Conservation (phyloP, 2,329 filamentous ascomycete genomes). For the Colletotrichum destructivum region DNA sequence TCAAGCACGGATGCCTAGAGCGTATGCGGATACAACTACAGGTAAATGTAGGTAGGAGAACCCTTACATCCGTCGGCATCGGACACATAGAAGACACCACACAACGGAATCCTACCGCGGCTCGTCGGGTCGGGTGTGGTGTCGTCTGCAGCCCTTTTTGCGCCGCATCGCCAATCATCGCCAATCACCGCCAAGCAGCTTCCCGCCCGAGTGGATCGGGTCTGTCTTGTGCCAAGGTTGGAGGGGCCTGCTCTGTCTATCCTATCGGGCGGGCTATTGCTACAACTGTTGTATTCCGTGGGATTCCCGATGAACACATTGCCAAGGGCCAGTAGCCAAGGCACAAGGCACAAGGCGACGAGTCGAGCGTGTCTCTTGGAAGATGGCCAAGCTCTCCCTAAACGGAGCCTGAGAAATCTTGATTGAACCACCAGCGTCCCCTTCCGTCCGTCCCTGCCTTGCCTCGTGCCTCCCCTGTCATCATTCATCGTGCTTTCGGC, state of each 20-base stretch:
- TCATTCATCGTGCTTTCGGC: neutral
- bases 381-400: conserved; percentile 22
- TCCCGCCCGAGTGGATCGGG: conserved; percentile 38
- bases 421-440: conserved; percentile 22
- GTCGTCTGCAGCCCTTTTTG: neutral
- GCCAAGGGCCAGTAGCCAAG: neutral
- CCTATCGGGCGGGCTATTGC: no score
- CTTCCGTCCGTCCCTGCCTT: no score
- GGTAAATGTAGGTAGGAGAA: neutral
- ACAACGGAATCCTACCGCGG: conserved; percentile 26
- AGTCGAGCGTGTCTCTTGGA: conserved; percentile 1
- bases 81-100: no score
- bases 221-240: conserved; percentile 32
- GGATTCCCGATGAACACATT: neutral
- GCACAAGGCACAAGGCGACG: neutral
- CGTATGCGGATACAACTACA: no score
- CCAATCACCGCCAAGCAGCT: conserved; percentile 35
- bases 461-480: no score
- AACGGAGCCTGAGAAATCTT: conserved; percentile 22
- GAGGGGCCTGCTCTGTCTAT: no score
- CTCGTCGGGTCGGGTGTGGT: neutral
- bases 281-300: no score
- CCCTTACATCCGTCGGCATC: neutral
- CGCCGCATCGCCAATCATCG: conserved; percentile 23
- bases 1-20: no score